Base-by-base conservation (phyloP, 441 rosid genomes). In the Erysimum cheiri region DNA sequence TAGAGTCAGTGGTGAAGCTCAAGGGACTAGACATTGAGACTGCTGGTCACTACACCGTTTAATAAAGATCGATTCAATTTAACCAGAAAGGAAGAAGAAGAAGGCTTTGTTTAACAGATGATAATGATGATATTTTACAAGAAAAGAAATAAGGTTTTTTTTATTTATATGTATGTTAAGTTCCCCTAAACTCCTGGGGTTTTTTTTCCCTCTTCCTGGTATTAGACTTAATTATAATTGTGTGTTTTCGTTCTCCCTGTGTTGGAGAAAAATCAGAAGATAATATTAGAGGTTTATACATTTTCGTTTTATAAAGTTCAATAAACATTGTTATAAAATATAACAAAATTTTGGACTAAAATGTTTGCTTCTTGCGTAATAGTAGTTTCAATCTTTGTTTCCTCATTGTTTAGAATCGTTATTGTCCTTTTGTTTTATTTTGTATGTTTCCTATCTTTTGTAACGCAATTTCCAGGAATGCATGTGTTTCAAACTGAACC, bases 1-100 rank as follows among this genome's bases (percentile, higher is more conserved):
- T 90, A 0, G 98, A 95, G 68, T 95, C 99, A 0, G 99, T 95
- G 73, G 99, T 88, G 80, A 91, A 94, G 83, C 90, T 94, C 3
- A 91, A 92, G 75, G 98, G 98, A 13, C 77, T 94, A 69, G 98
- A 94, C 74, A 94, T 92, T 33, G 98, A 94, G 53, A 88, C 97
- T 58, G 88, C 94, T 83, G 97, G 93, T 76, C 98, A 95, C 75
- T 95, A 92, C 70, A 95, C 98, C 0, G 91, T 94, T 74, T 95
- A 69, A 85, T 41, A 26, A 76, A 7, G 9, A 26, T 26, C 4
- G 39, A 32, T 28, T 53, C 17, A 12, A 2, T 26, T 64, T 48
- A 48, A 64, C 6, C 4, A 69, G 71, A 55, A 8, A 66, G 32
- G 26, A 43, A 49, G 52, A 69, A n/a, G 47, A 69, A 47, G 63